These are phyloP conservation scores for Pseudonitzschia pungens DNA, from an alignment of 108 stramenopile genomes.

Conservation along the genomic window DNA sequence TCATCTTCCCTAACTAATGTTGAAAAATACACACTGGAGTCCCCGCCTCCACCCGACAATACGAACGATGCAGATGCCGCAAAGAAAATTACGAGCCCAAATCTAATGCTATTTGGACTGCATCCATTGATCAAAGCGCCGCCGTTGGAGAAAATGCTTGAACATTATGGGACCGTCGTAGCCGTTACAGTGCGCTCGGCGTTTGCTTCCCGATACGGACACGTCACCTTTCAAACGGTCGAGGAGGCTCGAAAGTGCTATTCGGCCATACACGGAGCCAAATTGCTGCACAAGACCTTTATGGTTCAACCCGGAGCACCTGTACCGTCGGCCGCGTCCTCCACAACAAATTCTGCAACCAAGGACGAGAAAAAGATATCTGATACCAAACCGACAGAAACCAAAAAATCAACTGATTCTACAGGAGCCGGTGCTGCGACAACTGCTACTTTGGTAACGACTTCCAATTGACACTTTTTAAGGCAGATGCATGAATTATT, in stretches of 20 bases:
- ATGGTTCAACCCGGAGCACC: conserved; percentile 18
- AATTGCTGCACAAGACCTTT: conserved; percentile 24
- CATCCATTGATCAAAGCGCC: conserved; percentile 23
- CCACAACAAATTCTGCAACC: not conserved
- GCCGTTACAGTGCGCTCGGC: conserved; percentile 20
- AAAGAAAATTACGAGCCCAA: conserved; percentile 6
- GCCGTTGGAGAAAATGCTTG: conserved; percentile 17
- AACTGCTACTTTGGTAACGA: not conserved
- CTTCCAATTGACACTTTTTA: not conserved
- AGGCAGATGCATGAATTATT: no score
- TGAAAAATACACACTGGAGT: conserved; percentile 22
- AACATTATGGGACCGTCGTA: conserved; percentile 19
- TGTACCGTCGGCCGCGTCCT: not conserved
- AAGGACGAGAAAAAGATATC: not conserved
- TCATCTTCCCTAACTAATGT: conserved; percentile 13
- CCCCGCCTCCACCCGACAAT: conserved; percentile 8
- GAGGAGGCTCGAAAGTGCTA: conserved; percentile 25
- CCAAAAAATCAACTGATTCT: not conserved
- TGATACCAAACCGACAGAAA: not conserved
- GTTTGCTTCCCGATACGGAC: conserved; percentile 26
- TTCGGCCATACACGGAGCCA: conserved; percentile 20
- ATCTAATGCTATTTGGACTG: conserved; percentile 28
- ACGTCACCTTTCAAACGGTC: conserved; percentile 14
- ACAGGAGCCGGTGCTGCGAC: not conserved
- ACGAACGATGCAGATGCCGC: conserved; percentile 4